Base-by-base conservation (phyloP, 2,329 filamentous ascomycete species). In the Arthrobotrys iridis region DNA sequence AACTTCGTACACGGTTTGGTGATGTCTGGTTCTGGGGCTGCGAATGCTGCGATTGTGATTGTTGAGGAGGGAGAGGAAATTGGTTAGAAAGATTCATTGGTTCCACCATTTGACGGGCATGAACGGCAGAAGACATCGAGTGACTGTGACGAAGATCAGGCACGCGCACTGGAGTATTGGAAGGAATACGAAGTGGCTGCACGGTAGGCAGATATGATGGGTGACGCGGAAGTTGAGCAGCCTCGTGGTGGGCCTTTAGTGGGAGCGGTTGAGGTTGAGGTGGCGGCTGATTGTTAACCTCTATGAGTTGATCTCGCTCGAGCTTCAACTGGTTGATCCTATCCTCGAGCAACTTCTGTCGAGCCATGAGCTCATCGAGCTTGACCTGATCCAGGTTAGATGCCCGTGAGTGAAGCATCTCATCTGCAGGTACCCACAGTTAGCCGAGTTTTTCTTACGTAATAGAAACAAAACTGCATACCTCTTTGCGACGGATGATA, bases 401-500 rank as follows among this genome's bases (percentile, higher is more conserved):
- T 40, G 57, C 63, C 24, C 63, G 65, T 13, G 71, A 68, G 40
- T 68, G 63, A 57, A 75, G 59, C 68, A 74, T 74, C 11, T 75
- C 63, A 48, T 75, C 71, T 74, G 57, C 52, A 58, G 35, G 26
- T 43, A 43, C 28, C 28, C 18, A 57, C 18, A 40, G 43, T 74
- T 66, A 74, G 68, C 48, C 50, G 43, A 52, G 20, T 7, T 45
- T 48, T 35, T n/a, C n/a, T 67, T 74, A 64, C 55, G 45, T 67
- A 63, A 67, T 33, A 62, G 33, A 73, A 62, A 62, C 26, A 22
- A 30, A 55, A 20, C 50, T 20, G 52, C 55, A 59, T 75, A 75
- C 71, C 71, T 75, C 71, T 68, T 46, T 75, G 71, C 41, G 63
- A 50, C 30, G 71, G 55, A 40, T 75, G 43, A 46, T 75, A 75